A percentile compares a stretch with the other conserved stretches of the same genome.
Evolutionary conservation across 2,329 filamentous ascomycete species (phyloP).

Genomic region (Ilyonectria mors-panacis): DNA sequence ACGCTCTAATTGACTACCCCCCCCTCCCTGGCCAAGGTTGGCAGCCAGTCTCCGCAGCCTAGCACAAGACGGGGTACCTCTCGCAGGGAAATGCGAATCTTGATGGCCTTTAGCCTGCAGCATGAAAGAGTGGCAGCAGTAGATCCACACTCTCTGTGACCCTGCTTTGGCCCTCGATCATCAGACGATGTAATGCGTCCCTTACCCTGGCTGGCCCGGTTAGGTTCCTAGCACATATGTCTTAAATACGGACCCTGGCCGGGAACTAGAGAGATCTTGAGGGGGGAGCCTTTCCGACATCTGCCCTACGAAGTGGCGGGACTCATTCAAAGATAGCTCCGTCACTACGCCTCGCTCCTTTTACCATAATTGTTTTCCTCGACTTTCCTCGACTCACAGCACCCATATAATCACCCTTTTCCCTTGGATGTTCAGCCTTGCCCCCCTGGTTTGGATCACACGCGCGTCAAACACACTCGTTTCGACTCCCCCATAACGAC

Average conservation of each 20-base stretch:
- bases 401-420: slow-evolving; percentile 38
- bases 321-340: slow-evolving; percentile 47
- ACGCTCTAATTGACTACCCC: slow-evolving; percentile 72
- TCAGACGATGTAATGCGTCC: slow-evolving; percentile 50
- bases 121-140: slow-evolving; percentile 46
- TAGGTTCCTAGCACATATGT: slow-evolving; percentile 47
- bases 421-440: slow-evolving; percentile 36
- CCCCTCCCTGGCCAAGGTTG: slow-evolving; percentile 54
- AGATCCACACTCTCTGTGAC: slow-evolving; percentile 49
- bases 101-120: slow-evolving; percentile 49
- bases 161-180: slow-evolving; percentile 48
- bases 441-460: slow-evolving; percentile 36
- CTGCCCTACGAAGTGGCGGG: slow-evolving; percentile 38
- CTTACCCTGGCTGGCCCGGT: slow-evolving; percentile 42
- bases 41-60: slow-evolving; percentile 55
- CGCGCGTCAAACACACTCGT: slow-evolving; percentile 43
- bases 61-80: slow-evolving; percentile 44
- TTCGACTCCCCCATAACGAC: slow-evolving; percentile 40
- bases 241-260: slow-evolving; percentile 49
- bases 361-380: slow-evolving; percentile 35
- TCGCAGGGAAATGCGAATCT: slow-evolving; percentile 47
- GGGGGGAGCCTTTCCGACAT: slow-evolving; percentile 43
- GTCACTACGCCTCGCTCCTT: slow-evolving; percentile 41
- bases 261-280: slow-evolving; percentile 47
- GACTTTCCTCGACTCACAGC: slow-evolving; percentile 32